phyloP scores from a whole-genome alignment of 768 basidiomycete species.

The Boletellus ananas region DNA sequence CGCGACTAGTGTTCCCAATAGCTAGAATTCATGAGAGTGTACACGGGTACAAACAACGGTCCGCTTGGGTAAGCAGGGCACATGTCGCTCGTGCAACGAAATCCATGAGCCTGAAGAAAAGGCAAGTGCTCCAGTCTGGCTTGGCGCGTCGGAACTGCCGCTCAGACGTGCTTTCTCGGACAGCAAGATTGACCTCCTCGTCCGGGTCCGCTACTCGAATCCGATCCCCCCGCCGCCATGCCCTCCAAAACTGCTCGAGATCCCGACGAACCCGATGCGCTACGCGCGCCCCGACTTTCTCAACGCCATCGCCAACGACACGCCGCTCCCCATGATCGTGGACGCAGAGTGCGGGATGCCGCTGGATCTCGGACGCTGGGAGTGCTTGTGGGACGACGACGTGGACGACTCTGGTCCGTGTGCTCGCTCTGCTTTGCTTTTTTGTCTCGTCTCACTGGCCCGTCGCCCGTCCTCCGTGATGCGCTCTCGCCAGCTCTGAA shows the following conservation, averaged over 20 bases:
- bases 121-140: conserved; percentile 28
- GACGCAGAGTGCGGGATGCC: conserved; percentile 98
- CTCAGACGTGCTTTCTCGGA: conserved; percentile 16
- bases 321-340: conserved; percentile 90
- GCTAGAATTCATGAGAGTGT: no score
- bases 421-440: conserved; percentile 8
- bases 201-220: conserved; percentile 90
- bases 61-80: not conserved
- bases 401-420: conserved; percentile 61
- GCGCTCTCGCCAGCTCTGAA: conserved; percentile 48
- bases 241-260: conserved; percentile 91
- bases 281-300: conserved; percentile 87
- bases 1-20: no score
- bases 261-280: conserved; percentile 85
- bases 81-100: not conserved
- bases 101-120: conserved; percentile 56
- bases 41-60: conserved; percentile 11
- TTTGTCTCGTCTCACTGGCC: no score
- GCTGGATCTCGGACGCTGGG: conserved; percentile 79
- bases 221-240: conserved; percentile 95
- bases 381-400: conserved; percentile 79
- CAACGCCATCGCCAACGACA: conserved; percentile 72
- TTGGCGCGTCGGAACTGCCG: not conserved
- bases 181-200: conserved; percentile 85
- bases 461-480: not conserved